Base-by-base conservation (phyloP, 2,329 filamentous ascomycete genomes). In the Phaeosphaeriaceae sp. region DNA sequence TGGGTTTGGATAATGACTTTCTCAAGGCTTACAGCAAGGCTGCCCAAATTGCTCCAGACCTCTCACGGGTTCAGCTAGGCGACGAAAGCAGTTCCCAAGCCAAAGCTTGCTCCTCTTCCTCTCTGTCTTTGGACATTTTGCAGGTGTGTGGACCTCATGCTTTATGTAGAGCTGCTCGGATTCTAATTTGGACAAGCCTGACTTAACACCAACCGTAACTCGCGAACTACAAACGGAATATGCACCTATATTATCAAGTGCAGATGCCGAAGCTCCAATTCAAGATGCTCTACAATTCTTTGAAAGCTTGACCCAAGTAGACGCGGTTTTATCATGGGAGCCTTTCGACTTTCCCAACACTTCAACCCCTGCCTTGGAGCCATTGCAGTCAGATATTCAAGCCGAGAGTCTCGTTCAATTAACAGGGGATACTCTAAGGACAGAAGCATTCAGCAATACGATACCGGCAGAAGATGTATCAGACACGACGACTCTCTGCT, bases 401-500 rank as follows among this genome's bases (percentile, higher is more conserved):
- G 7, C 23, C 7, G 23, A 26, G 11, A 26, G 23, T 11, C 11
- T 26, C 30, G 18, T 21, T 16, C 36, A 38, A 38, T 18, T 21
- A 34, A 38, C 17, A 3, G 15, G 7, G n/a, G 17, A 21, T 20
- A 12, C 33, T 18, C 30, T 40, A 20, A n/a, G 38, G 37, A 52
- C 29, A 20, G 3, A 43, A 43, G 38, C 29, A 35, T 29, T 43
- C 16, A 48, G 38, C 12, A 42, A 37, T 37, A 36, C 46, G n/a
- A 15, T 2, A 21, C 39, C 3, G 20, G 16, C n/a, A 46, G 36
- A 33, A 13, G 39, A 54, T 35, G 32, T 42, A 43, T 44, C 40
- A 48, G 45, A 47, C 8, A 52, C 36, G 13, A 58, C 54, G 1
- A 60, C 48, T 20, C 48, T 58, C 15, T 60, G 54, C 38, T 56